Conservation (phyloP, 2,329 filamentous ascomycete species). For the Exserohilum turcica region DNA sequence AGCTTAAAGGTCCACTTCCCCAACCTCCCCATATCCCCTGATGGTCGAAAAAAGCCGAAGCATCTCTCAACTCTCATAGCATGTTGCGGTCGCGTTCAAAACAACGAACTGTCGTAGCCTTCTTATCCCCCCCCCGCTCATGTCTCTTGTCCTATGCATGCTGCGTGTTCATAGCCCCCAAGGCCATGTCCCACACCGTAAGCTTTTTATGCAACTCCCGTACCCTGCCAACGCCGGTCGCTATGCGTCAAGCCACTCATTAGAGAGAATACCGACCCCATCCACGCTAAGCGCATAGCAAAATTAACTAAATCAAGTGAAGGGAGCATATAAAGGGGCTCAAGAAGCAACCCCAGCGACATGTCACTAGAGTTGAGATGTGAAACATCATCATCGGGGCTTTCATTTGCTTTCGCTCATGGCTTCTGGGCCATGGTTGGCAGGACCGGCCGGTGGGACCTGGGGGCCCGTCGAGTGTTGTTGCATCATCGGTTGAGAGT, state of each 20-base stretch:
- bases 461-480: constrained; percentile 48
- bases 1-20: constrained; percentile 7
- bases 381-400: constrained; percentile 2
- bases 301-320: constrained; percentile 22
- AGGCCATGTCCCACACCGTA: constrained; percentile 1
- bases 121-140: neutral
- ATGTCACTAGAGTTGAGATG: constrained; percentile 17
- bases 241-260: constrained; percentile 39
- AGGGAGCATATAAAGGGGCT: constrained; percentile 11
- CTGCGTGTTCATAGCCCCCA: constrained; percentile 3
- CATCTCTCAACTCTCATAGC: constrained; percentile 19
- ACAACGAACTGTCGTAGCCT: constrained; percentile 3
- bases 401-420: constrained; percentile 47
- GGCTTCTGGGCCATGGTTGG: constrained; percentile 41
- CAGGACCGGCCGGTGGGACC: constrained; percentile 42
- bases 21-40: constrained; percentile 13
- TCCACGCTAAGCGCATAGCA: constrained; percentile 43
- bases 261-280: constrained; percentile 27
- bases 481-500: constrained; percentile 51
- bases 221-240: constrained; percentile 44
- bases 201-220: constrained; percentile 25
- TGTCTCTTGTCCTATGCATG: constrained; percentile 2
- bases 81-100: constrained; percentile 13
- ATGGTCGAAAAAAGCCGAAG: constrained; percentile 21
- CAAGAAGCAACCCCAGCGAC: constrained; percentile 11